Percentiles rank a stretch among this genome's conserved stretches.
Conservation (phyloP, 179 eudicot species). For the Beta macrorhiza region DNA sequence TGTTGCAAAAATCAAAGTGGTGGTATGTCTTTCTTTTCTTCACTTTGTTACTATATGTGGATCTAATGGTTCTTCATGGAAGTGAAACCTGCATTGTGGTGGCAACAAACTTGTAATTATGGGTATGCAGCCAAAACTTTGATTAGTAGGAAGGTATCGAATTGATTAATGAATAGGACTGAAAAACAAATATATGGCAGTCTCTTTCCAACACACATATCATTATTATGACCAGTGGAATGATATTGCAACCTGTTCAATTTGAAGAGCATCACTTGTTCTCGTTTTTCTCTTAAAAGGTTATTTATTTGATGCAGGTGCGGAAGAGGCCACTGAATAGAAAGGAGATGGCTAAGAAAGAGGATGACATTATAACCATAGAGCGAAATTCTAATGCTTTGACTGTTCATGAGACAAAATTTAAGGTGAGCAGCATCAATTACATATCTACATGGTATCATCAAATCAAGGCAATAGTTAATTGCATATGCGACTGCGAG, state of each 20-base stretch:
- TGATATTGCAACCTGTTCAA: constrained; percentile 9
- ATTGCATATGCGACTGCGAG: too few species aligned
- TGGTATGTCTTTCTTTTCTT: constrained; percentile 55
- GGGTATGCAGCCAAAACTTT: not conserved
- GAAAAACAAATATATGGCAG: not conserved
- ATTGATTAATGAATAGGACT: not conserved
- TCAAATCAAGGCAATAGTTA: not conserved
- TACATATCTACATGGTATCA: not conserved
- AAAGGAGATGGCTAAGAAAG: constrained; percentile 84
- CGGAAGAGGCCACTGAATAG: constrained; percentile 96
- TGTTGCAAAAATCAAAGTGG: constrained; percentile 98
- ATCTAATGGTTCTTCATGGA: not conserved
- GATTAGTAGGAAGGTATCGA: not conserved
- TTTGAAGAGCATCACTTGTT: constrained; percentile 5
- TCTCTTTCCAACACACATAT: not conserved
- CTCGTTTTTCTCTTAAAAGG: constrained; percentile 3
- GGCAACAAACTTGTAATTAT: not conserved
- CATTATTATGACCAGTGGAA: not conserved
- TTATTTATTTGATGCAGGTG: constrained; percentile 55
- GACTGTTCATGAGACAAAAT: constrained; percentile 94
- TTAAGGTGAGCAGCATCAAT: constrained; percentile 55
- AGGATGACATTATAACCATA: constrained; percentile 77
- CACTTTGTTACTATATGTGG: not conserved
- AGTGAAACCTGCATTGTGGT: not conserved
- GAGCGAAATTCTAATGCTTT: constrained; percentile 61